Evolutionary conservation across 2,329 filamentous ascomycete genomes (phyloP).

Genomic region (Clarireedia paspali): DNA sequence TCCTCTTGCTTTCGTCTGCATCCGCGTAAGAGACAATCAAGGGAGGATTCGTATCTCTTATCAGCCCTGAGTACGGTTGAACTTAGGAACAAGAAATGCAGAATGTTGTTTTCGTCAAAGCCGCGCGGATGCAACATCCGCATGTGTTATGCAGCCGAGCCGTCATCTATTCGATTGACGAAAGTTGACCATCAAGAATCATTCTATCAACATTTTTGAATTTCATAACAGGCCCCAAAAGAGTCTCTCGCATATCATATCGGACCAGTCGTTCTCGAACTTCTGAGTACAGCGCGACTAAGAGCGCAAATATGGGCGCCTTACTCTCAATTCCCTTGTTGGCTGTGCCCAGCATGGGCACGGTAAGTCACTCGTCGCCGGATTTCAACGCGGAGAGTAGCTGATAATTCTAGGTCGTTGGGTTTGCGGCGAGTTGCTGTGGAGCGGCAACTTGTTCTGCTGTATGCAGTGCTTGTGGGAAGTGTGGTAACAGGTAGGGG

Average conservation of each 20-base stretch:
- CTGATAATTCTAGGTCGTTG: conserved; percentile 51
- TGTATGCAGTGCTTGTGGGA: conserved; percentile 90
- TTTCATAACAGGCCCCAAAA: not conserved
- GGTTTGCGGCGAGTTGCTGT: conserved; percentile 83
- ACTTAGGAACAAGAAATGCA: not conserved
- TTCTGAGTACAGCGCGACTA: not conserved
- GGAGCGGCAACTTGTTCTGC: conserved; percentile 95
- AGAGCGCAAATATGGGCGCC: conserved; percentile 64
- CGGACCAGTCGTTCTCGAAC: not conserved
- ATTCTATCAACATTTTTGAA: not conserved
- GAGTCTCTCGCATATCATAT: not conserved
- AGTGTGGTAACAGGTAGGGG: conserved; percentile 83
- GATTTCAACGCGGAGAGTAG: conserved; percentile 10
- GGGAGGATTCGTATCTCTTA: not conserved
- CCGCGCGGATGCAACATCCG: conserved; percentile 9
- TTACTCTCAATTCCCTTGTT: conserved; percentile 83
- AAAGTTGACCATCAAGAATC: not conserved
- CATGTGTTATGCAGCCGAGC: not conserved
- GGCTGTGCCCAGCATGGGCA: conserved; percentile 77
- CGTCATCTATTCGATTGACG: not conserved
- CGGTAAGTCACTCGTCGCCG: conserved; percentile 51
- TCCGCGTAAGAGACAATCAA: conserved; percentile 5
- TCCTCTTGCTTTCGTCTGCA: conserved; percentile 6
- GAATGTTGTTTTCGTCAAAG: conserved; percentile 6
- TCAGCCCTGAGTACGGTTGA: conserved; percentile 1